These are phyloP conservation scores for Rostrohypoxylon terebratum DNA, from an alignment of 495 filamentous ascomycete species.

Conservation along the genomic window DNA sequence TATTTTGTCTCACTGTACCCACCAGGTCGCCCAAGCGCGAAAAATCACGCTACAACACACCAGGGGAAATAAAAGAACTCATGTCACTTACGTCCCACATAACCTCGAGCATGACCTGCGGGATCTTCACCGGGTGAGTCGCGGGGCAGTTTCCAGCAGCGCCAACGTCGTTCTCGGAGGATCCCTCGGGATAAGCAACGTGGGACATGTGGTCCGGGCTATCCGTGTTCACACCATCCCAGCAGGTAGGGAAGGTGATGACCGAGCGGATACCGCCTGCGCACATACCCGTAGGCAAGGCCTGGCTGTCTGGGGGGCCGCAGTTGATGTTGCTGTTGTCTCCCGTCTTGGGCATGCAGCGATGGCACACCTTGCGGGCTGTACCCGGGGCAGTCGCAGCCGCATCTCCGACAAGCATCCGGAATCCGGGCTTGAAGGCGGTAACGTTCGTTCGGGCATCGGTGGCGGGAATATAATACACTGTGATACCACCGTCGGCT, in stretches of 20 bases:
- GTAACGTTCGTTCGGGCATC: conserved; percentile 52
- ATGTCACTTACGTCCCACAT: conserved; percentile 52
- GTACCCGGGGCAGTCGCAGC: conserved; percentile 54
- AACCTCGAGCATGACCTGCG: conserved; percentile 51
- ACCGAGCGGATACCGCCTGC: conserved; percentile 53
- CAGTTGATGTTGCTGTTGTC: conserved; percentile 50
- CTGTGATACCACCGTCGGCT: conserved; percentile 56
- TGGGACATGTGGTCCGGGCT: conserved; percentile 70
- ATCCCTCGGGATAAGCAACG: conserved; percentile 57
- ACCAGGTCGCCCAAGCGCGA: not conserved
- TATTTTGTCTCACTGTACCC: not conserved
- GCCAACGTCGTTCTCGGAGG: conserved; percentile 24
- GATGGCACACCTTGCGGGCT: conserved; percentile 63
- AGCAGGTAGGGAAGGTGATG: conserved; percentile 61
- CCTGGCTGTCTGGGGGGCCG: conserved; percentile 47
- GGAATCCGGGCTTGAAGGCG: conserved; percentile 75
- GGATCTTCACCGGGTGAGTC: conserved; percentile 63
- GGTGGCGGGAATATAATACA: conserved; percentile 56
- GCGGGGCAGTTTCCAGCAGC: conserved; percentile 69
- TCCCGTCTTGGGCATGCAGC: conserved; percentile 58
- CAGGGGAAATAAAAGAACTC: not conserved
- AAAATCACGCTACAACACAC: not conserved
- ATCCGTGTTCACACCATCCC: conserved; percentile 76
- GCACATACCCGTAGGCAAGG: conserved; percentile 39
- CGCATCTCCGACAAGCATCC: conserved; percentile 76